Percentiles rank a stretch among this genome's conserved stretches.
phyloP scores from a whole-genome alignment of 805 yeast genomes.

The Starmera dryadoides region DNA sequence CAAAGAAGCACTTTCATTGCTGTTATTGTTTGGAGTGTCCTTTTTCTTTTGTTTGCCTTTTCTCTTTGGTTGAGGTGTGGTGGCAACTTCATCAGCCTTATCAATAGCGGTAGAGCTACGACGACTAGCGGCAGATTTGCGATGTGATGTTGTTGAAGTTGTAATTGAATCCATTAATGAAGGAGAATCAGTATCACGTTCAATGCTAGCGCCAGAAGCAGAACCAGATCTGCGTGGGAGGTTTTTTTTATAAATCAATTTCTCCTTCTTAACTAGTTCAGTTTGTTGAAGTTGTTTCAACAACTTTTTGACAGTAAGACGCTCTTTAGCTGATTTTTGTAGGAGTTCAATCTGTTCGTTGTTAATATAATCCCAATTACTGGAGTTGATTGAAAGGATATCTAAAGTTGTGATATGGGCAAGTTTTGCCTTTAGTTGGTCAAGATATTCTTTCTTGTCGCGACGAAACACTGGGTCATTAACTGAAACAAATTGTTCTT shows the following conservation, averaged over 20 bases:
- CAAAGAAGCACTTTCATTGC: neutral
- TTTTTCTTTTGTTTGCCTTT: conserved; percentile 1
- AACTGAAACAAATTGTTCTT: neutral
- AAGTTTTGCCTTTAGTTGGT: conserved; percentile 14
- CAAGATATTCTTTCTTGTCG: conserved; percentile 17
- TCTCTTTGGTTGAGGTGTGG: neutral
- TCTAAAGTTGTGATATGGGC: conserved; percentile 22
- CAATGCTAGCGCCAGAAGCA: neutral
- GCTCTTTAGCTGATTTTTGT: conserved; percentile 18
- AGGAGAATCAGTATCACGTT: no score
- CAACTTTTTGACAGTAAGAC: conserved; percentile 19
- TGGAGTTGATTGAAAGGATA: conserved; percentile 14
- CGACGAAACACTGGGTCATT: conserved; percentile 2
- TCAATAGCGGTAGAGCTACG: neutral
- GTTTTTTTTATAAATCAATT: conserved; percentile 6
- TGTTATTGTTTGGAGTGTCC: neutral
- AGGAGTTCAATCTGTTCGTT: conserved; percentile 19
- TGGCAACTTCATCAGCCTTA: neutral
- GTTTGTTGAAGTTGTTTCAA: conserved; percentile 18
- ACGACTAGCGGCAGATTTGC: neutral
- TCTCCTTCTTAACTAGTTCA: conserved; percentile 16
- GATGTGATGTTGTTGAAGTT: neutral
- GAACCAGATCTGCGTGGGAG: neutral
- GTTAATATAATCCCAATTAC: conserved; percentile 20
- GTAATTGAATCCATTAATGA: neutral